A percentile compares a stretch with the other conserved stretches of the same genome.
phyloP scores from a whole-genome alignment of 2,329 filamentous ascomycete species.

The Ceratocystis cacaofunesta region DNA sequence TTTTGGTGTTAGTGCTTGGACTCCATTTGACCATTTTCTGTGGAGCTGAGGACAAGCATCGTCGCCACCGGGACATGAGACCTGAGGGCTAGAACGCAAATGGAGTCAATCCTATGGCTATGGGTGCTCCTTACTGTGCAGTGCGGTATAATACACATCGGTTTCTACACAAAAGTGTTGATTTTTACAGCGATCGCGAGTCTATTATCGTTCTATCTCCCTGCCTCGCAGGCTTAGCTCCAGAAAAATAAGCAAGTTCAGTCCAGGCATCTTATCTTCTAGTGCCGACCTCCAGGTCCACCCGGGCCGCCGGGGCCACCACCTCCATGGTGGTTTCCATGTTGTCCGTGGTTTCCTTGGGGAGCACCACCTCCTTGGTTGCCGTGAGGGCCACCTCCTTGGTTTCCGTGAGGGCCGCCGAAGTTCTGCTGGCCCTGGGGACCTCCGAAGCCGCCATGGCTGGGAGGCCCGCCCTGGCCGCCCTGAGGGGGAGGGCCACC shows the following conservation, averaged over 20 bases:
- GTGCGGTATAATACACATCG: neutral
- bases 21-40: neutral
- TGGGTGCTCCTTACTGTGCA: neutral
- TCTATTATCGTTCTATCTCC: too few species aligned
- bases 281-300: conserved; percentile 6
- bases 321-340: neutral
- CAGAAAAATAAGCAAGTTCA: neutral
- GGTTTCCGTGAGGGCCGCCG: neutral
- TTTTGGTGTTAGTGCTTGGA: neutral
- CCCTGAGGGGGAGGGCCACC: conserved; percentile 3
- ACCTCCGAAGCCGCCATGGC: neutral
- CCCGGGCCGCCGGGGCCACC: conserved; percentile 4
- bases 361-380: neutral
- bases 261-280: neutral
- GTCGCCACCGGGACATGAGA: neutral
- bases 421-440: neutral
- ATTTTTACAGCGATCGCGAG: neutral
- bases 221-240: too few species aligned
- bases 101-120: neutral
- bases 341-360: neutral
- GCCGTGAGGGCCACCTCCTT: neutral
- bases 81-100: neutral
- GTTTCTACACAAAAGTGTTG: neutral
- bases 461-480: neutral
- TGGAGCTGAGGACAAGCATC: neutral